Conservation (phyloP, 345 rosid species). For the Psidium friedrichsthalianum region DNA sequence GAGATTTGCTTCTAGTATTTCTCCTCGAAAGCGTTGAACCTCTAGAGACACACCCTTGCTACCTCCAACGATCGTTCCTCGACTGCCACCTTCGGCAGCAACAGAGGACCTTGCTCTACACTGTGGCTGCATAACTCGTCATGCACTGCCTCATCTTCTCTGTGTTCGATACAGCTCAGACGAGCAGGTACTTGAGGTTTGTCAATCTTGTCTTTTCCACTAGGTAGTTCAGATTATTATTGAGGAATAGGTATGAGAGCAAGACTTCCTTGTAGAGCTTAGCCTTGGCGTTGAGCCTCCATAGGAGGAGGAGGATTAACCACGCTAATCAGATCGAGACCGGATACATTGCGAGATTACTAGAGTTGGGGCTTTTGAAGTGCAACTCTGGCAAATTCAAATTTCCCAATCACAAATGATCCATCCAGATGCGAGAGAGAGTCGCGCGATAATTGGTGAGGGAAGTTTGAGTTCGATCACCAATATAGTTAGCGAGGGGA, state of each 20-base stretch:
- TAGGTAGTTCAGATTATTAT: conserved; percentile 12
- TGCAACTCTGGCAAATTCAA: conserved; percentile 2
- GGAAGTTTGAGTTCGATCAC: conserved; percentile 1
- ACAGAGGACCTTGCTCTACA: conserved; percentile 4
- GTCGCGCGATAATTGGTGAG: conserved; percentile 1
- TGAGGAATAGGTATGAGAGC: conserved; percentile 11
- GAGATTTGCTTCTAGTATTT: too few species aligned
- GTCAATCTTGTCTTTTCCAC: conserved; percentile 4
- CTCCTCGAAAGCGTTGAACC: too few species aligned
- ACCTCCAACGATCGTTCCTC: too few species aligned
- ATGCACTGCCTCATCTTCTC: conserved; percentile 8
- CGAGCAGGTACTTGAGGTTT: conserved; percentile 4
- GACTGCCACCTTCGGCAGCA: not conserved
- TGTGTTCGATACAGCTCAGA: conserved; percentile 8
- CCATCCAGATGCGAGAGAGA: conserved; percentile 7
- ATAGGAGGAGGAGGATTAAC: conserved; percentile 10
- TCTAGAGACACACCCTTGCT: too few species aligned
- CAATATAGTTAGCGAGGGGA: conserved; percentile 5
- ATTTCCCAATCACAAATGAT: conserved; percentile 1
- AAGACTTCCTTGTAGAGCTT: conserved; percentile 6
- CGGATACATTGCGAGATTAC: not conserved
- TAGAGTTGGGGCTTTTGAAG: not conserved
- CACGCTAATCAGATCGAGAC: conserved; percentile 6
- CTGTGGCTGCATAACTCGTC: conserved; percentile 1
- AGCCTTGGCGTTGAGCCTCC: conserved; percentile 13